A percentile compares a stretch with the other conserved stretches of the same genome.
Conservation (phyloP, 2,329 filamentous ascomycete species). For the Fusarium sp. region DNA sequence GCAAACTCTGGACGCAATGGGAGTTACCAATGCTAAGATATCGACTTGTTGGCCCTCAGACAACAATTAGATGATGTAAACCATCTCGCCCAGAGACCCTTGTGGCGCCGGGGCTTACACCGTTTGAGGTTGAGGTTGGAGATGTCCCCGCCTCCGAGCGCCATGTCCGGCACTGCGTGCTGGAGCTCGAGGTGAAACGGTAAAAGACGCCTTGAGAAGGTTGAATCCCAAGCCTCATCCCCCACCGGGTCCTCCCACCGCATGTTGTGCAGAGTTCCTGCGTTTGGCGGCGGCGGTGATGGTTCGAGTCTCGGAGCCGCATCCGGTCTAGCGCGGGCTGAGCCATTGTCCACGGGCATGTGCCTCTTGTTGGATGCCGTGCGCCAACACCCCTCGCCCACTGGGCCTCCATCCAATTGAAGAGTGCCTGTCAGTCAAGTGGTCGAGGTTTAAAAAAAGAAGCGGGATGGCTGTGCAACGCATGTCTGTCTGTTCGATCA, state of each 20-base stretch:
- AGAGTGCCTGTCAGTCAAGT: conserved; percentile 22
- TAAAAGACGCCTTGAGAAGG: conserved; percentile 33
- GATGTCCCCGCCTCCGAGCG: conserved; percentile 26
- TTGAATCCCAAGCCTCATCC: conserved; percentile 33
- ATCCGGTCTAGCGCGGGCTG: conserved; percentile 35
- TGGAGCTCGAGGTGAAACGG: conserved; percentile 31
- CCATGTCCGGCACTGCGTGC: conserved; percentile 21
- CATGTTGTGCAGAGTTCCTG: conserved; percentile 41
- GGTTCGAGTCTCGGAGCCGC: conserved; percentile 31
- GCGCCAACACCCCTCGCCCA: conserved; percentile 18
- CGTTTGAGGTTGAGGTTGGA: conserved; percentile 37
- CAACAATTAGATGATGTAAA: conserved; percentile 10
- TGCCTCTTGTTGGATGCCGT: conserved; percentile 35
- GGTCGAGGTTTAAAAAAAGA: conserved; percentile 42
- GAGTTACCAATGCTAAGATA: conserved; percentile 11
- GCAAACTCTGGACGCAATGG: conserved; percentile 11
- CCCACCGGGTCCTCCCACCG: conserved; percentile 27
- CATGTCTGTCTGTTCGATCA: background rate
- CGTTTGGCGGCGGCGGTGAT: conserved; percentile 32
- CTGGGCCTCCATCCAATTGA: background rate
- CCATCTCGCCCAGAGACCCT: conserved; percentile 15
- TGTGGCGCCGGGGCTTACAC: conserved; percentile 36
- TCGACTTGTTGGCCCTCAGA: conserved; percentile 3
- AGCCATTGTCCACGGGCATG: conserved; percentile 33
- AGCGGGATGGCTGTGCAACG: conserved; percentile 44